Conservation (phyloP, 78 protist species). For the Emiliania huxleyi region DNA sequence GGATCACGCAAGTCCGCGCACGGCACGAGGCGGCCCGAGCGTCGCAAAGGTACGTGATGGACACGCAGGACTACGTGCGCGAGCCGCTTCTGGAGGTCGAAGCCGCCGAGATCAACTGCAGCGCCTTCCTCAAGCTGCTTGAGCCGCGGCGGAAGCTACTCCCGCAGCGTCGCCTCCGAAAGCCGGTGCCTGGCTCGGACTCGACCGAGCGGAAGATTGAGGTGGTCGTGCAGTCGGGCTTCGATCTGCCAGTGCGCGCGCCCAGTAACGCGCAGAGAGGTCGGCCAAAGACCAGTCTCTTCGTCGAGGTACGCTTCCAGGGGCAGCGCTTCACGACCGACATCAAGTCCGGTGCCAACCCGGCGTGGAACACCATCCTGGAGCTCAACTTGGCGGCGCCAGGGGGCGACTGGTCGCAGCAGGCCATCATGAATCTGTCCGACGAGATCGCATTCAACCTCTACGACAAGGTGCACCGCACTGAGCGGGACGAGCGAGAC, state of each 20-base stretch:
- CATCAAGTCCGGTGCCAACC: not conserved
- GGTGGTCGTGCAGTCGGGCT: not conserved
- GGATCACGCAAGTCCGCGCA: not conserved
- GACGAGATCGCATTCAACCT: not conserved
- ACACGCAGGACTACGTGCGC: not conserved
- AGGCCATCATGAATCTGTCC: not conserved
- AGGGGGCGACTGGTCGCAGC: not conserved
- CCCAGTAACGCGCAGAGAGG: not conserved
- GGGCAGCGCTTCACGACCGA: not conserved
- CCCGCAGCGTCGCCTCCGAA: not conserved
- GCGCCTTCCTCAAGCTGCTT: not conserved
- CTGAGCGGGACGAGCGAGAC: not conserved
- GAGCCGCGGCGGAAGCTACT: not conserved
- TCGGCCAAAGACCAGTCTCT: not conserved
- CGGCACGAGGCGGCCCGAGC: not conserved
- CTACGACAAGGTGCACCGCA: not conserved
- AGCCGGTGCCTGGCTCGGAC: not conserved
- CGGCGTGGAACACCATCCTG: not conserved
- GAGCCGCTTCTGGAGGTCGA: constrained; percentile 1
- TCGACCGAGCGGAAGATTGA: not conserved
- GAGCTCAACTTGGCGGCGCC: not conserved
- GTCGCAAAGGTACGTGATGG: not conserved
- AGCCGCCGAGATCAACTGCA: not conserved
- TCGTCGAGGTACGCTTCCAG: not conserved
- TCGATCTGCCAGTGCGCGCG: not conserved